Conservation (phyloP, 2,329 filamentous ascomycete species). For the Clonostachys solani region DNA sequence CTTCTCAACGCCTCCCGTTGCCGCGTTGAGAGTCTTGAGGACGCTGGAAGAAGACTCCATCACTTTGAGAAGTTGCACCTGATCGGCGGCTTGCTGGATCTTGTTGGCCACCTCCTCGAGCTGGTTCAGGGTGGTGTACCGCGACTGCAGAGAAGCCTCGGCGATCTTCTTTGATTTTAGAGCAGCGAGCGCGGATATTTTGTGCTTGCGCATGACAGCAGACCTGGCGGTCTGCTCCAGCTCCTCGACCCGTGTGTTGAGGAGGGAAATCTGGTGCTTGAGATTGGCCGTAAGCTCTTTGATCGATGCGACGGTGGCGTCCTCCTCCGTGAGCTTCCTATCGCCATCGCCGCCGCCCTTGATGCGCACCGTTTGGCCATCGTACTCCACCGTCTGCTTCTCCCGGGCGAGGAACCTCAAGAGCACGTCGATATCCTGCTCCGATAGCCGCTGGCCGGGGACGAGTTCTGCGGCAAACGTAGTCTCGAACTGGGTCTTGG, state of each 20-base stretch:
- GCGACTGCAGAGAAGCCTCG: slow-evolving; percentile 67
- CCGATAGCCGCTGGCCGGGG: slow-evolving; percentile 45
- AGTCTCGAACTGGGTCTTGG: slow-evolving; percentile 58
- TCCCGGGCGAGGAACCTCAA: slow-evolving; percentile 67
- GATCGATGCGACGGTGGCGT: slow-evolving; percentile 77
- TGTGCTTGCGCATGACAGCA: slow-evolving; percentile 70
- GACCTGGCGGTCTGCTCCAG: slow-evolving; percentile 62
- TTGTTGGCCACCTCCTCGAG: slow-evolving; percentile 79
- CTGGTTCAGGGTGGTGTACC: slow-evolving; percentile 71
- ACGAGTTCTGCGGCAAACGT: slow-evolving; percentile 51
- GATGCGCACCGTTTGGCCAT: slow-evolving; percentile 72
- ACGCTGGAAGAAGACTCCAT: slow-evolving; percentile 77
- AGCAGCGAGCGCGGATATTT: slow-evolving; percentile 69
- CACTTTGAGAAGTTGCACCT: slow-evolving; percentile 76
- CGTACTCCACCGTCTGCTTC: slow-evolving; percentile 51
- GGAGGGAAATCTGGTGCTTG: slow-evolving; percentile 63
- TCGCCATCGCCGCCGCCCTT: slow-evolving; percentile 44
- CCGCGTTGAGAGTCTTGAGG: slow-evolving; percentile 67
- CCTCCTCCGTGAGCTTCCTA: slow-evolving; percentile 64
- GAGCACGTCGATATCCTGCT: slow-evolving; percentile 65
- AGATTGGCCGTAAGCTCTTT: slow-evolving; percentile 75
- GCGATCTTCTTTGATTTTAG: slow-evolving; percentile 80
- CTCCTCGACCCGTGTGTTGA: slow-evolving; percentile 63
- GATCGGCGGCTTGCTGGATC: slow-evolving; percentile 81
- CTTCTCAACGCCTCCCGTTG: slow-evolving; percentile 71